Percentiles rank a stretch among this genome's conserved stretches.
Conservation (phyloP, 495 filamentous ascomycete species). For the Barbatosphaeria neglecta region DNA sequence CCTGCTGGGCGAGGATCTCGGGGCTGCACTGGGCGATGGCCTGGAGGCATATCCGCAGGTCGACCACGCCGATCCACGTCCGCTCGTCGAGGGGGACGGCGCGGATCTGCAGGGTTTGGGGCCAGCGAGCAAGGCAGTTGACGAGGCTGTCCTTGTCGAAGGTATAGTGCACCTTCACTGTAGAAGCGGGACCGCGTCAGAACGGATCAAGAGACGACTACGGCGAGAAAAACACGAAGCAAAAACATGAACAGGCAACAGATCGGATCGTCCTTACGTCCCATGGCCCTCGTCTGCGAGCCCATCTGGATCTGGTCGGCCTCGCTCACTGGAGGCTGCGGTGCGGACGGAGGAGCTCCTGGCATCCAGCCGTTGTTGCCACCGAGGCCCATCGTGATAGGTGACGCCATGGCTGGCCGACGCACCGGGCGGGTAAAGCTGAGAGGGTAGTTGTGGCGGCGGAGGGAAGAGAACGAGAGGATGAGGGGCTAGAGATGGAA, state of each 20-base stretch:
- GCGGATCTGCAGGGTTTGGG: slow-evolving; percentile 67
- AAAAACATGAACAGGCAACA: no score
- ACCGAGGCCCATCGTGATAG: slow-evolving; percentile 10
- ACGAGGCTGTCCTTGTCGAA: slow-evolving; percentile 86
- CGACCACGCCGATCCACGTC: slow-evolving; percentile 68
- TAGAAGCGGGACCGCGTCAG: slow-evolving; percentile 11
- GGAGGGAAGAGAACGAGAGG: not conserved
- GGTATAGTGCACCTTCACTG: slow-evolving; percentile 94
- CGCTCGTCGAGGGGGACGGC: slow-evolving; percentile 66
- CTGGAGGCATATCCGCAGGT: slow-evolving; percentile 81
- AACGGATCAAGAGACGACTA: no score
- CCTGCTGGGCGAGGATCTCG: slow-evolving; percentile 71
- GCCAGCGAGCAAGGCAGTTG: slow-evolving; percentile 84
- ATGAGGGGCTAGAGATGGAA: not conserved
- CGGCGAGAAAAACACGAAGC: not conserved
- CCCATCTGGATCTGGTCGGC: slow-evolving; percentile 31
- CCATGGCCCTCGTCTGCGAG: slow-evolving; percentile 38
- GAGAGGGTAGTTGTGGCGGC: slow-evolving; percentile 2
- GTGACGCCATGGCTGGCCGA: slow-evolving; percentile 6
- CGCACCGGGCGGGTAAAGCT: slow-evolving; percentile 9
- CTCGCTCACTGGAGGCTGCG: slow-evolving; percentile 30
- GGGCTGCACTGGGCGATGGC: slow-evolving; percentile 70
- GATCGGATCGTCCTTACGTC: slow-evolving; percentile 36
- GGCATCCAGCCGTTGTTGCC: slow-evolving; percentile 14
- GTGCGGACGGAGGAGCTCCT: slow-evolving; percentile 11